phyloP scores from a whole-genome alignment of 371 early-diverging fungal species.

The Umbelopsis sp. region DNA sequence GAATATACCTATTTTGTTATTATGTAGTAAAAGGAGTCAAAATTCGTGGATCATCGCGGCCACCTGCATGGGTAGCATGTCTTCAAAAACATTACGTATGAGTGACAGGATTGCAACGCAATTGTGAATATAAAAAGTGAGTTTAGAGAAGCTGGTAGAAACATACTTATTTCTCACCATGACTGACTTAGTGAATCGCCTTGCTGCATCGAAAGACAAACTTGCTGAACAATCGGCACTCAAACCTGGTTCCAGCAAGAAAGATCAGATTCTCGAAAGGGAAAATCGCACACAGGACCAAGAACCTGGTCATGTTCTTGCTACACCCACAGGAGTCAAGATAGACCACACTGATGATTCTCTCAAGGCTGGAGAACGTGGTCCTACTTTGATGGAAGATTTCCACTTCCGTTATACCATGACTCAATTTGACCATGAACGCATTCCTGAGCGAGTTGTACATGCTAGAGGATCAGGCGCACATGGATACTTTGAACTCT shows the following conservation, averaged over 20 bases:
- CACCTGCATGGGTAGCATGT: not conserved
- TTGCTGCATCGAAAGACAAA: not conserved
- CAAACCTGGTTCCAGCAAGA: not conserved
- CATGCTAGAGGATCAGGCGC: slow-evolving; percentile 76
- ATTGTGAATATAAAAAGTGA: not conserved
- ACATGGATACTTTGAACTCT: slow-evolving; percentile 59
- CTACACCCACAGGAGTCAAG: not conserved
- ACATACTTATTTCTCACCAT: not conserved
- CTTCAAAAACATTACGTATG: not conserved
- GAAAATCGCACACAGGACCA: not conserved
- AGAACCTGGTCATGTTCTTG: not conserved
- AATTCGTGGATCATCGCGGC: too few species aligned
- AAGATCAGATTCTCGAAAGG: slow-evolving; percentile 5
- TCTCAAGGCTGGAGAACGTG: slow-evolving; percentile 40
- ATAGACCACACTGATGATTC: slow-evolving; percentile 26
- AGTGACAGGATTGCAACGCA: not conserved
- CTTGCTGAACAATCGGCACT: not conserved
- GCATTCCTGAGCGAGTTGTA: slow-evolving; percentile 72
- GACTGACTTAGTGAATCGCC: not conserved
- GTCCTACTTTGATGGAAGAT: slow-evolving; percentile 55
- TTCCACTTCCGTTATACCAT: slow-evolving; percentile 68
- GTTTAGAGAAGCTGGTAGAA: not conserved
- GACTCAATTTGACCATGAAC: slow-evolving; percentile 71
- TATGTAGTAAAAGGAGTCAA: too few species aligned
- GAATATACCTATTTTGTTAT: too few species aligned